These are phyloP conservation scores for Arthrocladium fulminans DNA, from an alignment of 2,329 filamentous ascomycete species.

Conservation along the genomic window DNA sequence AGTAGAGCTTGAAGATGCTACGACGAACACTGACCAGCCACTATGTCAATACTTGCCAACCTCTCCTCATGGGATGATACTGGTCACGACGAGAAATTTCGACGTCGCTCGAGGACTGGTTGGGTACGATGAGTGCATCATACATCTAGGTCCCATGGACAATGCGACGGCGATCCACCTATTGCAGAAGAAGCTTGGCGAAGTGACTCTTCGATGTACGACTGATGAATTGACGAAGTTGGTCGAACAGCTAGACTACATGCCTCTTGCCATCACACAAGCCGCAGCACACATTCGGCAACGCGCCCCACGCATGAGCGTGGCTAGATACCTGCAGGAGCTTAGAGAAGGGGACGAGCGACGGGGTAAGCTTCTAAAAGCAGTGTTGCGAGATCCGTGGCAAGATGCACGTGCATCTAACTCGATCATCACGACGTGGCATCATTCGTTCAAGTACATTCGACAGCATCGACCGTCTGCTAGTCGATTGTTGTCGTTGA, in stretches of 20 bases:
- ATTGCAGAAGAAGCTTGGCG: constrained; percentile 20
- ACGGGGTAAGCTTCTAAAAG: constrained; percentile 21
- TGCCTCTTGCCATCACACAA: constrained; percentile 26
- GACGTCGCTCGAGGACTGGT: constrained; percentile 7
- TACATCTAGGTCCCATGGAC: constrained; percentile 12
- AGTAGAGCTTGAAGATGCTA: not conserved
- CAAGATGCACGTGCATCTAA: constrained; percentile 23
- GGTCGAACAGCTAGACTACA: constrained; percentile 26
- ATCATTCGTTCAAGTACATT: constrained; percentile 28
- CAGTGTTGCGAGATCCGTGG: constrained; percentile 17
- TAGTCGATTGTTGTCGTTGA: constrained; percentile 23
- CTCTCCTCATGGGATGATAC: constrained; percentile 14
- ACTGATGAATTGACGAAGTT: constrained; percentile 18
- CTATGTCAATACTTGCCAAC: constrained; percentile 18
- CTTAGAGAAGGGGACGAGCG: constrained; percentile 21
- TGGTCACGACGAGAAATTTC: constrained; percentile 15
- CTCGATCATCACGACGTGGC: constrained; percentile 29
- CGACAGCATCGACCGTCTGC: constrained; percentile 16
- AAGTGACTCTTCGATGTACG: not conserved
- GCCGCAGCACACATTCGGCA: constrained; percentile 24
- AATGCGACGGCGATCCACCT: constrained; percentile 12
- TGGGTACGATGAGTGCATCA: constrained; percentile 11
- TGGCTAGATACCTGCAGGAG: constrained; percentile 17
- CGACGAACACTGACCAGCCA: not conserved
- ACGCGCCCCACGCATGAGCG: constrained; percentile 13